Evolutionary conservation across 805 yeast species (phyloP), one percentile per base, ranked within the genome.

Genomic region (Candida suzukii): DNA sequence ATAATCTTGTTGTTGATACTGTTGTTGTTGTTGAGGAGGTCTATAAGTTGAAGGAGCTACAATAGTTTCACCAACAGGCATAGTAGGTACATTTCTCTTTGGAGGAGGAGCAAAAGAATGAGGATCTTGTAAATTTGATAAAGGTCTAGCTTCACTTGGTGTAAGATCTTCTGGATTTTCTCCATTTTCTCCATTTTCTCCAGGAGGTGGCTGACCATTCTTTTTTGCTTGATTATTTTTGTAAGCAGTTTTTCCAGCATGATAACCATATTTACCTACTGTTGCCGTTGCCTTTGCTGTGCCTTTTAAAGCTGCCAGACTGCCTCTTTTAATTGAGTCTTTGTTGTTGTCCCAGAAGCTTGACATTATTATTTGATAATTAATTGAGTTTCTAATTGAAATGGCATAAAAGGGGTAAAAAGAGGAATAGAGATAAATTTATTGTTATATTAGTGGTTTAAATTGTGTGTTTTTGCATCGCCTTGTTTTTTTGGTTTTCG

Each of bases 281-380:
- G 75, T 68, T 17, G 59, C 70, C 3, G 76, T 63, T 3, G 78
- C 81, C 37, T 53, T 62, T 7, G 78, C 80, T 20, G 74, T 68
- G 5, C 78, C 80, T 43, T 65, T 68, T 38, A 64, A 64, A 0
- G 77, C 69, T 19, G 77, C 68, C 6, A 60, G 48, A 3, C 80
- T 73, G 0, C 71, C 81, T 1, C 68, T 51, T 43, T 73, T 74
- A 50, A 77, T 66, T 0, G 73, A 50, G 42, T 57, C 81, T 48
- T 76, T 76, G 56, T 77, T 73, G 40, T 72, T 67, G 17, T 68
- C 70, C 76, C 76, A 72, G 43, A 70, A 72, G 1, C 70, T 59
- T 52, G 65, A 58, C 60, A 50, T 54, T 13, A n/a, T n/a, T n/a
- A n/a, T n/a, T n/a, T n/a, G n/a, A n/a, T n/a, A n/a, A n/a, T n/a